These are phyloP conservation scores for Kockiozyma suomiensis DNA, from an alignment of 805 yeast genomes.

Conservation along the genomic window DNA sequence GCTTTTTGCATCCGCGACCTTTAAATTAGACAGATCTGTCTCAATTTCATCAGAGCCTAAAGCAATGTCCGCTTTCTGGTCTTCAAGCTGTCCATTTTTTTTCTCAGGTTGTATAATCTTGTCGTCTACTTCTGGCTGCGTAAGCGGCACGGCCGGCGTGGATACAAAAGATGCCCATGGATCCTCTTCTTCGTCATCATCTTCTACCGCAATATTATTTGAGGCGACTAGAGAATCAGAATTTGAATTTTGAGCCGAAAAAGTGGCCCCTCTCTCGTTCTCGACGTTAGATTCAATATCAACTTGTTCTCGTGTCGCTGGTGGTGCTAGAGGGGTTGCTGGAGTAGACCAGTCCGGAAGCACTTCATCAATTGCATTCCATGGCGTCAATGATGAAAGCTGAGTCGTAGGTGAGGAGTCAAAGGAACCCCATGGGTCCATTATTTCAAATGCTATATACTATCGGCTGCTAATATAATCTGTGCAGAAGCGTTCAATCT, in stretches of 20 bases:
- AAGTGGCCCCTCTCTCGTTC: too few species aligned
- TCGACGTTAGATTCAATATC: neutral
- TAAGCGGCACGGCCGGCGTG: neutral
- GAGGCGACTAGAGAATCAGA: too few species aligned
- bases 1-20: too few species aligned
- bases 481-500: neutral
- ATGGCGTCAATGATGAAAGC: slow-evolving; percentile 5
- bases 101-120: neutral
- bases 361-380: slow-evolving; percentile 23
- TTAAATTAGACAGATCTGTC: too few species aligned
- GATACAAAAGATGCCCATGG: slow-evolving; percentile 33
- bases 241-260: too few species aligned
- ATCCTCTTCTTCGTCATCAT: slow-evolving; percentile 28
- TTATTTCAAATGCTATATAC: neutral
- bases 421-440: slow-evolving; percentile 31
- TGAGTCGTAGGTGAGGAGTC: slow-evolving; percentile 3
- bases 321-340: neutral
- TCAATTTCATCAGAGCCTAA: too few species aligned
- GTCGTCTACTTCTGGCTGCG: neutral
- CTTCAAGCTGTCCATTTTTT: too few species aligned
- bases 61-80: too few species aligned
- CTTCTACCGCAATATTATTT: slow-evolving; percentile 17
- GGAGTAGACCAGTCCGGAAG: slow-evolving; percentile 28
- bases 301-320: neutral
- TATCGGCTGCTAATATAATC: neutral